A percentile compares a stretch with the other conserved stretches of the same genome.
Conservation (phyloP, 2,329 filamentous ascomycete genomes). For the Penicillium sp. region DNA sequence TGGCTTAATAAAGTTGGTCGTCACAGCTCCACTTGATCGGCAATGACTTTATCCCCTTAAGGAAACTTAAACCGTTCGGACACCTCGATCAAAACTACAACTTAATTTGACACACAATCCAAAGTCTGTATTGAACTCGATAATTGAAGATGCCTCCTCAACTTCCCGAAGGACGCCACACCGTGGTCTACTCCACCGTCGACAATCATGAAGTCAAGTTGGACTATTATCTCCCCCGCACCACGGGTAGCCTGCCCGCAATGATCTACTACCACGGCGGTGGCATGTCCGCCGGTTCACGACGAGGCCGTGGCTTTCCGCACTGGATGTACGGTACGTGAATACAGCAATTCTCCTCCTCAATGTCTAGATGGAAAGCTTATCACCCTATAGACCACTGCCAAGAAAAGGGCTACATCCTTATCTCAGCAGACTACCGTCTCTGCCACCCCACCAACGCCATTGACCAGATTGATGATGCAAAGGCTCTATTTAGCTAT, state of each 20-base stretch:
- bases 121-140: not conserved
- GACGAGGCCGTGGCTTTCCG: conserved; percentile 8
- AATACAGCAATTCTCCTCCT: not conserved
- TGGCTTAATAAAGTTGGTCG: not conserved
- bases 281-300: conserved; percentile 24
- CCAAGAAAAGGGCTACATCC: conserved; percentile 20
- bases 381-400: conserved; percentile 13
- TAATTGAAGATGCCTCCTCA: not conserved
- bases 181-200: conserved; percentile 19
- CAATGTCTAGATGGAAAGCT: not conserved
- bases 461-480: conserved; percentile 23
- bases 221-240: conserved; percentile 19
- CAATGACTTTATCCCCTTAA: not conserved
- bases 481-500: conserved; percentile 16
- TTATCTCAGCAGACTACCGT: conserved; percentile 23
- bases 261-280: conserved; percentile 25
- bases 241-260: conserved; percentile 13
- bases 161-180: conserved; percentile 6
- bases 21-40: not conserved
- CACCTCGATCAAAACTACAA: not conserved
- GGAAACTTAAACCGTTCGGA: not conserved
- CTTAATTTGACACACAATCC: not conserved
- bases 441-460: conserved; percentile 21
- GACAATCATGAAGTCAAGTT: conserved; percentile 20
- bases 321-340: conserved; percentile 18